Conservation (phyloP, 345 rosid species). For the Arabidopsis suecica region DNA sequence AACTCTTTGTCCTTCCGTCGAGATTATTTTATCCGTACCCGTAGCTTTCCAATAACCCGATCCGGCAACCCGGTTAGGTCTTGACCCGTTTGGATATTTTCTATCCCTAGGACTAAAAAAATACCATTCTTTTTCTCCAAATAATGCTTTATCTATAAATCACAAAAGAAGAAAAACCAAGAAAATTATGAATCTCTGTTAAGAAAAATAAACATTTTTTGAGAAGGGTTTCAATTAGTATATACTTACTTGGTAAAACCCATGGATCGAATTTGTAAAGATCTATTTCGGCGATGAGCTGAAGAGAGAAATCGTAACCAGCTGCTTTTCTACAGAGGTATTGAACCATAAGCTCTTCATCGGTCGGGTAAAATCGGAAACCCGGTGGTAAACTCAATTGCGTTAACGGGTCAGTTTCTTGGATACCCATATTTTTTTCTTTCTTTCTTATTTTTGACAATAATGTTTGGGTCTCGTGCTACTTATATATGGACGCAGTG, state of each 20-base stretch:
- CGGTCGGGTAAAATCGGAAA: constrained; percentile 91
- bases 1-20: constrained; percentile 71
- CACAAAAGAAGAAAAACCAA: constrained; percentile 10
- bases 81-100: constrained; percentile 91
- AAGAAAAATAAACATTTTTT: not conserved
- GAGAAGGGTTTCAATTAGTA: not conserved
- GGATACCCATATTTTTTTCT: constrained; percentile 60
- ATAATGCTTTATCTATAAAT: constrained; percentile 71
- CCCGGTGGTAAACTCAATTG: constrained; percentile 95
- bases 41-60: constrained; percentile 98
- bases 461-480: constrained; percentile 27
- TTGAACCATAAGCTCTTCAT: constrained; percentile 90
- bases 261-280: constrained; percentile 94
- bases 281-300: constrained; percentile 84
- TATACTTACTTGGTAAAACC: constrained; percentile 74
- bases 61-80: constrained; percentile 93
- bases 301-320: constrained; percentile 67
- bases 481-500: not conserved
- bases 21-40: constrained; percentile 82
- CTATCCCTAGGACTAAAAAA: constrained; percentile 91
- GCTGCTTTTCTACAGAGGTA: constrained; percentile 87
- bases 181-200: not conserved
- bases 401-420: constrained; percentile 69
- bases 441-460: constrained; percentile 13
- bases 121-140: constrained; percentile 97